Base-by-base conservation (phyloP, 2,329 filamentous ascomycete genomes). In the Talaromyces sp. region DNA sequence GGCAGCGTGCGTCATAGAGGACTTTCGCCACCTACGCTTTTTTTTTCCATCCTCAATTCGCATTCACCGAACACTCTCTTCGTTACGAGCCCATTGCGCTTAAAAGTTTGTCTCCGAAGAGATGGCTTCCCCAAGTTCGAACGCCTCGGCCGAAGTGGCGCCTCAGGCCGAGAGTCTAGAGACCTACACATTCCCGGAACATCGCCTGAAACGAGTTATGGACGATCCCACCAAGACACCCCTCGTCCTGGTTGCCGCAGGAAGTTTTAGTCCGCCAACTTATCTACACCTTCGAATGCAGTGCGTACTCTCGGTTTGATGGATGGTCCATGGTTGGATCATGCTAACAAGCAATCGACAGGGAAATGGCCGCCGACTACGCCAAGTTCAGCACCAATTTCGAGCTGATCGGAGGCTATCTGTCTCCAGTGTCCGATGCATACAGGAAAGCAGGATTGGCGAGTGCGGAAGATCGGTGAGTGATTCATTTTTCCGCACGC, bases 351-450 rank as follows among this genome's bases (percentile, higher is more conserved):
- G 90, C 3, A 4, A 14, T 29, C 21, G n/a, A 26, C 71, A 93
- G 95, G 88, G 89, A 91, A 69, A 91, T 95, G 86, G 90, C 89
- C 1, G 84, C 86, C 66, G 90, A 94, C 75, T 92, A 89, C 75
- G 87, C 87, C 66, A 86, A 87, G 65, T 88, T 89, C 73, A 87
- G 86, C 71, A 87, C 85, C 26, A 80, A 89, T 57, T 97, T 89
- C 72, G 92, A 97, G 73, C 85, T 97, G 35, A 82, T 96, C 51
- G 92, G 90, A 63, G 91, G 90, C 57, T 96, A 93, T 72, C 79
- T 93, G 64, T 91, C 87, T 26, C 90, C 90, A n/a, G 89, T 90
- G 63, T 86, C 84, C 59, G 85, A 88, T 68, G 84, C 85, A 48
- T 88, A 95, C 77, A 91, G 92, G 72, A 94, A 95, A 78, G 86